Evolutionary conservation across 2,329 filamentous ascomycete genomes (phyloP).

Genomic region (Neofusicoccum umdonicola): DNA sequence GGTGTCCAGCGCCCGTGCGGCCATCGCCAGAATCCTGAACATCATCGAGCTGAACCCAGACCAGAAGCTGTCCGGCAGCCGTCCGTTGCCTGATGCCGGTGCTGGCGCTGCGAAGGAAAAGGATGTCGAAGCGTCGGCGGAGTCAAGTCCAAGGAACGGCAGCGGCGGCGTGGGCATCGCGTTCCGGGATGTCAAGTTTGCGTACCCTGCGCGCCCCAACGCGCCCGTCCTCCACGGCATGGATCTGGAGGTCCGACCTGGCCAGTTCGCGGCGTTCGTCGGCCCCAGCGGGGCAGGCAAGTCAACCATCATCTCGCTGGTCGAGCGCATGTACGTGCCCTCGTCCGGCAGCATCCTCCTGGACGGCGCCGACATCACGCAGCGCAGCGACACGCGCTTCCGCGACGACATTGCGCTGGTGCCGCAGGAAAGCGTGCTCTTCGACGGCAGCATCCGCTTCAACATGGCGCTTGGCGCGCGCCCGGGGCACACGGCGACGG

Average conservation of each 20-base stretch:
- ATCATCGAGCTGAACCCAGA: conserved; percentile 24
- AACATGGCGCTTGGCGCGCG: conserved; percentile 51
- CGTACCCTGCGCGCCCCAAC: conserved; percentile 63
- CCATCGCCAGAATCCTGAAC: conserved; percentile 56
- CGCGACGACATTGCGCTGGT: conserved; percentile 43
- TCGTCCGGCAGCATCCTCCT: conserved; percentile 51
- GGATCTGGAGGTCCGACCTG: conserved; percentile 56
- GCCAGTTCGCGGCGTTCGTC: conserved; percentile 63
- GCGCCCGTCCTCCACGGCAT: conserved; percentile 57
- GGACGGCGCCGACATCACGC: conserved; percentile 48
- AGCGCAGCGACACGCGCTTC: conserved; percentile 20
- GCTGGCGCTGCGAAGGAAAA: not conserved
- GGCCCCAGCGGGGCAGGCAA: conserved; percentile 67
- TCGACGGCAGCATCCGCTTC: conserved; percentile 48
- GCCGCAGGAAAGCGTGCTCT: conserved; percentile 48
- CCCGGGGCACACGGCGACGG: conserved; percentile 54
- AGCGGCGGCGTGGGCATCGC: conserved; percentile 42
- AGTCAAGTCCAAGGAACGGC: conserved; percentile 11
- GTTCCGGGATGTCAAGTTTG: conserved; percentile 61
- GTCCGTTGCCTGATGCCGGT: conserved; percentile 22
- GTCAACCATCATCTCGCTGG: conserved; percentile 58
- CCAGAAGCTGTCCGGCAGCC: not conserved
- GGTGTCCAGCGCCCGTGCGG: conserved; percentile 63
- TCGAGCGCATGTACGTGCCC: conserved; percentile 56
- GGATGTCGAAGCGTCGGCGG: conserved; percentile 32